Base-by-base conservation (phyloP, 1,139 yeast genomes). In the Blastobotrys arbuscula region DNA sequence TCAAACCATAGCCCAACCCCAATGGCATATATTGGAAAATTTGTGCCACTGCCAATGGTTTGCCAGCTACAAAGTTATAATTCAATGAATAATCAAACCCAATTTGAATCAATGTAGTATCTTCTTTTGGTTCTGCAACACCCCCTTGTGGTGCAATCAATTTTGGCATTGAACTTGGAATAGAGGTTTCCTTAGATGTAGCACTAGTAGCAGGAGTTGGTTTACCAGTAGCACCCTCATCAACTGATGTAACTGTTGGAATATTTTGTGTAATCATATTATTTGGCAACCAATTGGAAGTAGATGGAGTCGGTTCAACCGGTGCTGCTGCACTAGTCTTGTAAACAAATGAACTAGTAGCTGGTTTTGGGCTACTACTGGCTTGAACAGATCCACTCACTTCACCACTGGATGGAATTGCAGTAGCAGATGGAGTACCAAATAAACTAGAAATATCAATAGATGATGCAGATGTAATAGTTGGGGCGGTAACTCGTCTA, bases 11-110 rank as follows among this genome's bases (percentile, higher is more conserved):
- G 3, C 70, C 64, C 16, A 71, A 49, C 20, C 74, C 75, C 37
- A 54, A 53, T 7, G 75, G 75, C 47, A 71, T 57, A 55, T 67
- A 69, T 40, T 66, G 62, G 55, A 71, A 70, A 47, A 71, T 67
- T 58, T 71, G 75, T 10, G 75, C 74, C 6, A 70, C 74, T 2
- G 74, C 61, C 21, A 70, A 54, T 12, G 74, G 71, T 54, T 70
- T 62, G 33, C 57, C 54, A 8, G 66, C 73, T 31, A 71, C 68
- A 56, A 70, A 70, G 31, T 66, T 69, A 52, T 72, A 71, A 57
- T 71, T 71, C 44, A 71, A 59, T 3, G 67, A 59, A 49, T 67
- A 66, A 48, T 63, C 61, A 56, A 71, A 72, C 1, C 74, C 75
- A 49, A 71, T 57, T 53, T 69, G 73, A 23, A 70, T 57, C 21